Conservation (phyloP, 352 stramenopile species). For the Globisporangium parvum region DNA sequence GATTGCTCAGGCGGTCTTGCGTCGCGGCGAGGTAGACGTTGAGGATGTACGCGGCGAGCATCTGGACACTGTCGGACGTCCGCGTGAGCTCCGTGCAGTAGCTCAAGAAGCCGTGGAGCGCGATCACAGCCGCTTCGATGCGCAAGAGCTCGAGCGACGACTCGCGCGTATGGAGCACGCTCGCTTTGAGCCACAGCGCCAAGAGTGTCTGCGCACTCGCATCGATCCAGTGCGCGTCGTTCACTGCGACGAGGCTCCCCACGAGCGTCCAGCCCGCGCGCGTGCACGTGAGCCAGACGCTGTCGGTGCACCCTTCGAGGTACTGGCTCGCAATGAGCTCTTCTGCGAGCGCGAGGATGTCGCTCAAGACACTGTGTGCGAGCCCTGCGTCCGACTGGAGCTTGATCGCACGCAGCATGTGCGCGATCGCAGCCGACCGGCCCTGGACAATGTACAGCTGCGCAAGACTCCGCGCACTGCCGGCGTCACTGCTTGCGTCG, state of each 20-base stretch:
- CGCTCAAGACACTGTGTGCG: slow-evolving; percentile 46
- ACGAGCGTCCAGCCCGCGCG: slow-evolving; percentile 79
- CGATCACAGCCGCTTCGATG: slow-evolving; percentile 74
- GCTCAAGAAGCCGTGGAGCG: slow-evolving; percentile 55
- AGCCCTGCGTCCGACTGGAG: slow-evolving; percentile 37
- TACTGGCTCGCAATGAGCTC: slow-evolving; percentile 79
- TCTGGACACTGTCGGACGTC: slow-evolving; percentile 35
- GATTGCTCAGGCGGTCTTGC: slow-evolving; percentile 56
- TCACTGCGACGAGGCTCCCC: slow-evolving; percentile 58
- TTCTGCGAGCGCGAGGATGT: slow-evolving; percentile 63
- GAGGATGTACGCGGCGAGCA: slow-evolving; percentile 65
- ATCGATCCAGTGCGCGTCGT: slow-evolving; percentile 57
- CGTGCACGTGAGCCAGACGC: slow-evolving; percentile 84
- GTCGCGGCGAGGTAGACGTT: slow-evolving; percentile 60
- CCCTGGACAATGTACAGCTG: slow-evolving; percentile 78
- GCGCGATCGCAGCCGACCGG: slow-evolving; percentile 52
- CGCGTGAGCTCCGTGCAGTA: slow-evolving; percentile 23
- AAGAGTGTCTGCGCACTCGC: slow-evolving; percentile 48
- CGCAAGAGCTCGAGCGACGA: slow-evolving; percentile 76
- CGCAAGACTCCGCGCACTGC: slow-evolving; percentile 33
- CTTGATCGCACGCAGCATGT: slow-evolving; percentile 51
- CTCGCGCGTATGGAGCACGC: slow-evolving; percentile 72
- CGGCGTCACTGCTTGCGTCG: slow-evolving; percentile 17
- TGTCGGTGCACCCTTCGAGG: slow-evolving; percentile 63
- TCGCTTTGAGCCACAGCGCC: slow-evolving; percentile 72